Conservation (phyloP, 1,284 basidiomycete species). For the Xerocomus alliaceus region DNA sequence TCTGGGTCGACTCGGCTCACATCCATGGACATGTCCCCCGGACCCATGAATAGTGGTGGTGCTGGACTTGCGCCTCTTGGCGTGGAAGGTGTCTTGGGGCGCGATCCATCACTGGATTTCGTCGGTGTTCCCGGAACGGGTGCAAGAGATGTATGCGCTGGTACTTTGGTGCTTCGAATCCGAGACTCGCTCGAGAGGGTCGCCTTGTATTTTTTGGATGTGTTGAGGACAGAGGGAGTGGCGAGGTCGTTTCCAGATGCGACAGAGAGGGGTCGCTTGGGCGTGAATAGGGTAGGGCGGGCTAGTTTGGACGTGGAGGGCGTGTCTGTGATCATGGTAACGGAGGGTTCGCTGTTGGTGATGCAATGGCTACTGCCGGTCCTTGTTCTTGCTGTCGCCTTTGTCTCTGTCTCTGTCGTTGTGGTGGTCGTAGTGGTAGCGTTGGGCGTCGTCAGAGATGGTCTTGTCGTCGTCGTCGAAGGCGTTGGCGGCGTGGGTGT, state of each 20-base stretch:
- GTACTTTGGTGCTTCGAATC: conserved; percentile 45
- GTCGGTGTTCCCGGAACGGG: conserved; percentile 62
- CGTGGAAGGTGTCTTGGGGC: conserved; percentile 62
- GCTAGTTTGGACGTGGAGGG: conserved; percentile 41
- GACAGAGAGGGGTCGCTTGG: conserved; percentile 57
- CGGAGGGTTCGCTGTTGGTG: conserved; percentile 4
- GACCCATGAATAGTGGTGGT: conserved; percentile 52
- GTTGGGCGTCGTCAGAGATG: background rate
- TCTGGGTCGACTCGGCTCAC: conserved; percentile 79
- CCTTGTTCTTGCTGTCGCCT: background rate
- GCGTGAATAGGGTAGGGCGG: conserved; percentile 55
- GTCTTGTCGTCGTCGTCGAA: conserved; percentile 5
- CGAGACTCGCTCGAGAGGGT: conserved; percentile 66
- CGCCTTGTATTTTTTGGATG: conserved; percentile 73
- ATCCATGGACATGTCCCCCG: conserved; percentile 69
- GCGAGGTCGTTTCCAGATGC: conserved; percentile 29
- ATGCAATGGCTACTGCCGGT: background rate
- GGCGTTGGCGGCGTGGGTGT: background rate
- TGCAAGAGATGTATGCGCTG: conserved; percentile 49
- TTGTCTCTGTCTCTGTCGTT: background rate
- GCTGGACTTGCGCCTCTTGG: conserved; percentile 55
- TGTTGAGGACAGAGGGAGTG: conserved; percentile 53
- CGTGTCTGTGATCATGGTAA: conserved; percentile 14
- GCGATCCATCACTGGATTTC: conserved; percentile 45
- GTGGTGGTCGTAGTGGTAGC: background rate